Conservation (phyloP, 805 yeast species). For the Hanseniaspora taiwanica region DNA sequence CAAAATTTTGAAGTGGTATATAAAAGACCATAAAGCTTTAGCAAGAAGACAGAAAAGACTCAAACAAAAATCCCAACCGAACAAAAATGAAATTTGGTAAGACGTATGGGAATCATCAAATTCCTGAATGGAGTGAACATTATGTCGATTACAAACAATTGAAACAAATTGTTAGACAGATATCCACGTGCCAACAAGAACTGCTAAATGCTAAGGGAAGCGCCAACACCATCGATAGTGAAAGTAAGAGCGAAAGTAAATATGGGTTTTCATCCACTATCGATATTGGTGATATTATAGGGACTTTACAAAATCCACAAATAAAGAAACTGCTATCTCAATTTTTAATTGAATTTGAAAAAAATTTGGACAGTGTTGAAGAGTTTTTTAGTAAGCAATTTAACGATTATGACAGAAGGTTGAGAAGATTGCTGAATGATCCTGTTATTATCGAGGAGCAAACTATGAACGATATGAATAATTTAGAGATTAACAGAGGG, state of each 20-base stretch:
- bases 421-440: constrained; percentile 31
- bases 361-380: constrained; percentile 72
- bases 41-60: not conserved
- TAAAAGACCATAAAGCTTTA: not conserved
- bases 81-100: constrained; percentile 64
- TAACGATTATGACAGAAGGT: constrained; percentile 60
- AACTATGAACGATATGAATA: not conserved
- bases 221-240: constrained; percentile 9
- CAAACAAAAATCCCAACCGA: not conserved
- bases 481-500: too few species aligned
- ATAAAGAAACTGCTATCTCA: constrained; percentile 39
- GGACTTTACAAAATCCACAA: constrained; percentile 27
- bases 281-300: constrained; percentile 11
- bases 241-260: too few species aligned
- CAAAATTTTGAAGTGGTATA: too few species aligned
- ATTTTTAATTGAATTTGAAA: constrained; percentile 67
- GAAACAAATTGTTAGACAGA: constrained; percentile 64
- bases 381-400: constrained; percentile 62
- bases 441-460: not conserved
- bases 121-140: constrained; percentile 79
- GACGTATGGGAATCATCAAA: constrained; percentile 69
- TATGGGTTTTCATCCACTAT: constrained; percentile 8
- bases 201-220: constrained; percentile 6
- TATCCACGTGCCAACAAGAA: constrained; percentile 34
- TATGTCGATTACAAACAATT: constrained; percentile 79